Base-by-base conservation (phyloP, 306 rosid genomes). In the Quercus glauca region DNA sequence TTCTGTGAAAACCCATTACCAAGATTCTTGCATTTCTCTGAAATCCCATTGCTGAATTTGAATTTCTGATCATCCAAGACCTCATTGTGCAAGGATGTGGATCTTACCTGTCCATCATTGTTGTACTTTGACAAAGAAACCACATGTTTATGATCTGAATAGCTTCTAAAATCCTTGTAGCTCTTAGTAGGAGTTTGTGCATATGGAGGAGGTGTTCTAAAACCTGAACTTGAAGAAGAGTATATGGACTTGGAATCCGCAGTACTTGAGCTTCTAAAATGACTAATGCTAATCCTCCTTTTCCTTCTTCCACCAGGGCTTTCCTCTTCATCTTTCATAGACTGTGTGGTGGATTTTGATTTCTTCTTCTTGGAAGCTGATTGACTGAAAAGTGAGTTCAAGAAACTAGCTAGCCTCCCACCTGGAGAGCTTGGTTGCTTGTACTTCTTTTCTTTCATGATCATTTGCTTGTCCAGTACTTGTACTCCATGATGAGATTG, bases 371-470 rank as follows among this genome's bases (percentile, higher is more conserved):
- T 94, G 0, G 96, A 90, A 28, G 85, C 74, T n/a, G 99, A 88
- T 81, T 95, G 99, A 73, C 78, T 95, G 90, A 95, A 95, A 28
- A 95, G 92, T 3, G 99, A 92, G 56, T 95, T 95, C 87, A 95
- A 78, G 91, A 95, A 95, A 85, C 93, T 95, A 25, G 98, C 98
- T 5, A 95, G 88, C 49, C 90, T 87, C 28, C 99, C 99, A 58
- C 98, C 98, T 0, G 99, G 99, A 14, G 99, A 95, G 76, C 96
- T 95, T 10, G 99, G 99, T 35, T 89, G 97, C 88, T 91, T 92
- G 83, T 87, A 84, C 35, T 89, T 94, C 86, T 91, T 92, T 60
- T 92, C 95, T 68, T 92, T 91, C 73, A 76, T 49, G 53, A 49
- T 49, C 17, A 49, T 73, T 81, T 83, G 92, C 64, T 89, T 90